phyloP scores from a whole-genome alignment of 2,329 filamentous ascomycete genomes.

The Fusarium staphyleae region DNA sequence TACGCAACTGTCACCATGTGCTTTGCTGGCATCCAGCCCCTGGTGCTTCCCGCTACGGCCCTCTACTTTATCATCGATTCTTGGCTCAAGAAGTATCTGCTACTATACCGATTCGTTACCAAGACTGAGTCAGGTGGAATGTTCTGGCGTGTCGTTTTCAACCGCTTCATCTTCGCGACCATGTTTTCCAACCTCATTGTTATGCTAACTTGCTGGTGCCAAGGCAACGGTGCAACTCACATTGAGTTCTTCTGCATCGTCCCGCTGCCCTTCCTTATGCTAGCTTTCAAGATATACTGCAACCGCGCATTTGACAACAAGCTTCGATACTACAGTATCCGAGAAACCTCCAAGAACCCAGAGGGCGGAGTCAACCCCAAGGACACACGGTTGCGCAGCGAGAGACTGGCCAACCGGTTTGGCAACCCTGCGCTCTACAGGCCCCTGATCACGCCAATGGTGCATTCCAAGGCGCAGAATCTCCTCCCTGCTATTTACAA shows the following conservation, averaged over 20 bases:
- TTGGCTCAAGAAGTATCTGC: slow-evolving; percentile 91
- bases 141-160: slow-evolving; percentile 92
- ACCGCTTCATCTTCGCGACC: slow-evolving; percentile 85
- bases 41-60: slow-evolving; percentile 84
- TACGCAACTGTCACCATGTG: slow-evolving; percentile 89
- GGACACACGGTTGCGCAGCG: slow-evolving; percentile 64
- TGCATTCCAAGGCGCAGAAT: slow-evolving; percentile 88
- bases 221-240: slow-evolving; percentile 64
- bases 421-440: slow-evolving; percentile 91
- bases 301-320: slow-evolving; percentile 76
- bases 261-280: slow-evolving; percentile 79
- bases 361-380: slow-evolving; percentile 56
- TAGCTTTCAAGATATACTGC: slow-evolving; percentile 90
- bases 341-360: slow-evolving; percentile 57
- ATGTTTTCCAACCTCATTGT: slow-evolving; percentile 82
- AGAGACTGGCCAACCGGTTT: slow-evolving; percentile 78
- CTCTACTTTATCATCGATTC: slow-evolving; percentile 89
- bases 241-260: slow-evolving; percentile 69
- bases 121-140: slow-evolving; percentile 95
- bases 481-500: slow-evolving; percentile 85
- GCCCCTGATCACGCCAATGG: slow-evolving; percentile 92
- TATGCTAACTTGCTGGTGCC: slow-evolving; percentile 76
- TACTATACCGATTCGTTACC: slow-evolving; percentile 94
- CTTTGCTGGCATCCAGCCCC: slow-evolving; percentile 84
- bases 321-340: slow-evolving; percentile 80